A percentile compares a stretch with the other conserved stretches of the same genome.
phyloP scores from a whole-genome alignment of 2,329 filamentous ascomycete species.

The Myriosclerotinia duriaeana region DNA sequence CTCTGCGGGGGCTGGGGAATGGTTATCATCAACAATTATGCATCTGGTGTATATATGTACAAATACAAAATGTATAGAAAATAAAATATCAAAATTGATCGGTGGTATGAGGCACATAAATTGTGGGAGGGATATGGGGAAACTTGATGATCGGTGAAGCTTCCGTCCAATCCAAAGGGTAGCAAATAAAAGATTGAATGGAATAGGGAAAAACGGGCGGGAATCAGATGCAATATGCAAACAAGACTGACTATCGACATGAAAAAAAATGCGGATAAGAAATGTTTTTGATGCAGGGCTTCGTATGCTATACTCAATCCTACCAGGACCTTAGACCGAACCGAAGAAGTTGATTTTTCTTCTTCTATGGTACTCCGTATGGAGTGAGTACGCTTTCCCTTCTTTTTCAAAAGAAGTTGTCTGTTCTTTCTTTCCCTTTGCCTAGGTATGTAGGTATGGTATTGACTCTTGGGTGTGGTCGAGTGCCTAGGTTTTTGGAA shows the following conservation, averaged over 20 bases:
- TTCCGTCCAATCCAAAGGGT: conserved; percentile 1
- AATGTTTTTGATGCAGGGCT: neutral
- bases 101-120: conserved; percentile 3
- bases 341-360: neutral
- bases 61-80: conserved; percentile 11
- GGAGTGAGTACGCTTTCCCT: neutral
- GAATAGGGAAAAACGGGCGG: neutral
- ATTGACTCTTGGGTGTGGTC: conserved; percentile 14
- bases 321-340: conserved; percentile 3
- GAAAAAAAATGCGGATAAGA: conserved; percentile 15
- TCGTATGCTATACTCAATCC: conserved; percentile 1
- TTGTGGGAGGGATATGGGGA: conserved; percentile 15
- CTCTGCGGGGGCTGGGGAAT: conserved; percentile 17
- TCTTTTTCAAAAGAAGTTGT: neutral
- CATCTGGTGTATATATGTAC: conserved; percentile 12
- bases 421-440: neutral
- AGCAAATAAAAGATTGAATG: neutral
- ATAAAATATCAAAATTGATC: conserved; percentile 1
- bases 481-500: neutral
- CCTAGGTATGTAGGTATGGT: neutral
- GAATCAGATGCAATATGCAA: conserved; percentile 6
- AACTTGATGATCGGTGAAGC: conserved; percentile 17
- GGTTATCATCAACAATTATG: conserved; percentile 17
- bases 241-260: neutral
- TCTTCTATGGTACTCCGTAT: neutral